Evolutionary conservation across 371 early-diverging fungal genomes (phyloP).

Genomic region (Rhizopus delemar): DNA sequence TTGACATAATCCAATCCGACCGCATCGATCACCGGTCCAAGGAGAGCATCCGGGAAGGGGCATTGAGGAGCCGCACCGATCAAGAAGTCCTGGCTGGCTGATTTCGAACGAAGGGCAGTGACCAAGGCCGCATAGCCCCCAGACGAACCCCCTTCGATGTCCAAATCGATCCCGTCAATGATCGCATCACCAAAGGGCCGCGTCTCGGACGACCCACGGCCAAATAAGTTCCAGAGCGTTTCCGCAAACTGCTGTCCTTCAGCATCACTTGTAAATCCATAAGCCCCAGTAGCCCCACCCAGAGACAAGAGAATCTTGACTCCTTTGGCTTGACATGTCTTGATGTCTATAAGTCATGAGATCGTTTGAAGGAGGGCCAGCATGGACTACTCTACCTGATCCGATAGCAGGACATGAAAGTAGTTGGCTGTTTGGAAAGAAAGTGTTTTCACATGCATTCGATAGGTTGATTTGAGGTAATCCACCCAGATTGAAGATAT

Average conservation of each 20-base stretch:
- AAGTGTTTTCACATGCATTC: conserved; percentile 54
- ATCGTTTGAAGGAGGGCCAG: too few relatives aligned
- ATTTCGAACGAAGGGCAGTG: conserved; percentile 46
- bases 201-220: conserved; percentile 44
- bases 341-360: conserved; percentile 50
- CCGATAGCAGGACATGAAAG: conserved; percentile 63
- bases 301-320: conserved; percentile 65
- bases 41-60: conserved; percentile 64
- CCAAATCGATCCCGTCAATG: conserved; percentile 73
- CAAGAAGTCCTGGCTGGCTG: conserved; percentile 38
- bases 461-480: conserved; percentile 59
- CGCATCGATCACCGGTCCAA: conserved; percentile 45
- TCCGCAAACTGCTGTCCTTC: conserved; percentile 58
- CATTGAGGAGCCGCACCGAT: conserved; percentile 77
- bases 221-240: conserved; percentile 65
- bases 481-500: conserved; percentile 53
- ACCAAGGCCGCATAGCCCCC: conserved; percentile 48
- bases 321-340: conserved; percentile 64
- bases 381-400: too few relatives aligned
- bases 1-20: conserved; percentile 61
- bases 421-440: conserved; percentile 53
- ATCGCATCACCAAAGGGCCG: conserved; percentile 66
- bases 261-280: conserved; percentile 54
- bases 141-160: conserved; percentile 64
- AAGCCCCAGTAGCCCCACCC: conserved; percentile 70